Evolutionary conservation across 2,329 filamentous ascomycete species (phyloP).

Genomic region (Sclerotiophoma versabilis): DNA sequence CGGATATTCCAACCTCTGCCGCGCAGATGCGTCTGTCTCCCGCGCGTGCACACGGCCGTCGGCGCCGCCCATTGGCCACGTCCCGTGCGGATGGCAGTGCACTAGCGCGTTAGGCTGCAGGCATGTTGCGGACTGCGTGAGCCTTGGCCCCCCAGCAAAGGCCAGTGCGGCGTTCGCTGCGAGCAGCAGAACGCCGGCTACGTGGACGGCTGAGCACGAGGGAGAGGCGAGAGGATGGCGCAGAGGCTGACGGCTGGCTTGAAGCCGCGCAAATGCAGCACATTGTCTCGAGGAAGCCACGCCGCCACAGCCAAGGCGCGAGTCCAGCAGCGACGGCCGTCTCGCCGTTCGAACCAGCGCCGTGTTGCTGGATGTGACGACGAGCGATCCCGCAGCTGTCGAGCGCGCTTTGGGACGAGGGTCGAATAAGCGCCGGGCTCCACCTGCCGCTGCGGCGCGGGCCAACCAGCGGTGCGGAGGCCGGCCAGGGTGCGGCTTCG

Average conservation of each 20-base stretch:
- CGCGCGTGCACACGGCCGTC: constrained; percentile 14
- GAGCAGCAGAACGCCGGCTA: constrained; percentile 1
- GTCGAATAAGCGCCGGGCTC: constrained; percentile 14
- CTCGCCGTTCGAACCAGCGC: constrained; percentile 18
- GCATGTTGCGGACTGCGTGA: constrained; percentile 13
- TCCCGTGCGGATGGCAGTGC: constrained; percentile 7
- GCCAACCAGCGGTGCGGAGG: background rate
- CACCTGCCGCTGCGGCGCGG: background rate
- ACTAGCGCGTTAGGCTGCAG: constrained; percentile 12
- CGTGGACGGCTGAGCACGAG: constrained; percentile 1
- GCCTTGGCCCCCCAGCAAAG: constrained; percentile 7
- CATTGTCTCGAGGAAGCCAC: background rate
- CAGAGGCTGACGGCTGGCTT: background rate
- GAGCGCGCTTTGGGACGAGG: constrained; percentile 1
- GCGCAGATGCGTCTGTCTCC: constrained; percentile 16
- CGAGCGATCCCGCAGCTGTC: constrained; percentile 17
- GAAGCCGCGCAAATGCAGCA: background rate
- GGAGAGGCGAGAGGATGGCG: background rate
- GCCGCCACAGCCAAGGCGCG: background rate
- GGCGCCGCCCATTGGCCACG: constrained; percentile 10
- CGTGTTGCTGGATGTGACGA: constrained; percentile 19
- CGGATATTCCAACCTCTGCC: constrained; percentile 5
- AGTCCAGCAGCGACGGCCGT: constrained; percentile 5
- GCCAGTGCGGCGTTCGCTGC: constrained; percentile 19
- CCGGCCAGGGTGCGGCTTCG: background rate